Percentiles rank a stretch among this genome's conserved stretches.
These are phyloP conservation scores for Lathyrus oleraceus DNA, from an alignment of 306 rosid genomes.

Conservation along the genomic window DNA sequence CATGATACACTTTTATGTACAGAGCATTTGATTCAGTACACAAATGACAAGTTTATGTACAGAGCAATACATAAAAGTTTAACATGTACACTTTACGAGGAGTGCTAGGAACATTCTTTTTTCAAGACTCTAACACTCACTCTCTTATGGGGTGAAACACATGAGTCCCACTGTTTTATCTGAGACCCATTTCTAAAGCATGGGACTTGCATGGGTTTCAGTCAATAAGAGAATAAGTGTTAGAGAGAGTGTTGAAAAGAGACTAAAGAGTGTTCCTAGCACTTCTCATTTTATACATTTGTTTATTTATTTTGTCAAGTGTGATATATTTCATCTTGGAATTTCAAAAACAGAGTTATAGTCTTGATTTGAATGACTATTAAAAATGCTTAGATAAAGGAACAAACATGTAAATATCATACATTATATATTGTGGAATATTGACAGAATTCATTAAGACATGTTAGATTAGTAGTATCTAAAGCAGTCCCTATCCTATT, in stretches of 20 bases:
- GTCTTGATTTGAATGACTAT: constrained; percentile 8
- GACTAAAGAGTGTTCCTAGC: too few species aligned
- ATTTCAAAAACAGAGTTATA: not conserved
- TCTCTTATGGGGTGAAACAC: too few species aligned
- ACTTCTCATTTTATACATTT: not conserved
- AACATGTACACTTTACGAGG: not conserved
- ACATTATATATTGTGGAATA: not conserved
- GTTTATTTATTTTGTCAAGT: not conserved
- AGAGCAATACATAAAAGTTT: not conserved
- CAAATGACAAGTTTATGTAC: not conserved
- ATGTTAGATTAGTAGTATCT: constrained; percentile 11
- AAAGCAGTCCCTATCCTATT: not conserved
- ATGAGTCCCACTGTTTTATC: too few species aligned
- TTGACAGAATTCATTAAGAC: not conserved
- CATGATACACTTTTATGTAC: not conserved
- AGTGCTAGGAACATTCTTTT: too few species aligned
- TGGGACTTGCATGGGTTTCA: too few species aligned
- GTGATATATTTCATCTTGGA: not conserved
- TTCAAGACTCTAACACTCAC: too few species aligned
- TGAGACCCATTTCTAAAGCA: too few species aligned
- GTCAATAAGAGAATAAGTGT: too few species aligned
- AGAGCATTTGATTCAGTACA: not conserved
- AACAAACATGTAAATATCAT: not conserved
- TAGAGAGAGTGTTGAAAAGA: too few species aligned
- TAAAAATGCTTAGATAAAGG: not conserved